These are phyloP conservation scores for Globisporangium nunn DNA, from an alignment of 352 stramenopile genomes.

Conservation along the genomic window DNA sequence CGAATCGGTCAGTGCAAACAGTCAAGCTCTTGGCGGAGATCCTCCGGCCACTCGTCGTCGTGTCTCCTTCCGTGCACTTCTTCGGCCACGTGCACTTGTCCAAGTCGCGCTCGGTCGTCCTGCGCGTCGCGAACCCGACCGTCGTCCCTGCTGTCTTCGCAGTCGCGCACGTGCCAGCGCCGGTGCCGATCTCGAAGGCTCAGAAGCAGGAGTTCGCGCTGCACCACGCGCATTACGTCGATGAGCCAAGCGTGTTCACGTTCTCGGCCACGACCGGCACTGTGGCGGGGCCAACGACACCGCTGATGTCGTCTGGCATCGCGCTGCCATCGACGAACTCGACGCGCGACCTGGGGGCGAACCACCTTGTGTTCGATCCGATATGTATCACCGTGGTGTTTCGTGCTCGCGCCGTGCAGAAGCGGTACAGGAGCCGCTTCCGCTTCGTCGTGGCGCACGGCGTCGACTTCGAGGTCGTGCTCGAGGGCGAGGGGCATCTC, in stretches of 20 bases:
- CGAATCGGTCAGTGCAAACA: slow-evolving; percentile 54
- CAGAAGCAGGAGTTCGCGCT: slow-evolving; percentile 45
- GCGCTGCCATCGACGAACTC: slow-evolving; percentile 33
- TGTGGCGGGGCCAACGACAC: slow-evolving; percentile 46
- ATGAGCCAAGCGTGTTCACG: slow-evolving; percentile 57
- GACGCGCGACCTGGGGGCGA: slow-evolving; percentile 20
- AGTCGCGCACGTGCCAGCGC: slow-evolving; percentile 47
- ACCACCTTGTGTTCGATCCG: slow-evolving; percentile 32
- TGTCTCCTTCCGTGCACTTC: slow-evolving; percentile 53
- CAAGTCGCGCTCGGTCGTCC: slow-evolving; percentile 26
- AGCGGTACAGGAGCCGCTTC: slow-evolving; percentile 58
- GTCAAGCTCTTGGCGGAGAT: slow-evolving; percentile 42
- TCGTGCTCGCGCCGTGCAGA: slow-evolving; percentile 21
- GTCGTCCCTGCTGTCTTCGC: slow-evolving; percentile 43
- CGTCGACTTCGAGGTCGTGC: slow-evolving; percentile 57
- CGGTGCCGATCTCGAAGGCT: slow-evolving; percentile 40
- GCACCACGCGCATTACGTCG: slow-evolving; percentile 44
- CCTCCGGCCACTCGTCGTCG: slow-evolving; percentile 42
- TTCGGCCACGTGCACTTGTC: slow-evolving; percentile 65
- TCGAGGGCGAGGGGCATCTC: slow-evolving; percentile 63
- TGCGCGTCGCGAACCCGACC: slow-evolving; percentile 62
- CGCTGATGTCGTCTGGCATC: slow-evolving; percentile 41
- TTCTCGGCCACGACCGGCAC: slow-evolving; percentile 37
- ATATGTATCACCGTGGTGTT: slow-evolving; percentile 51
- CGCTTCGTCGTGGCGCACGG: slow-evolving; percentile 56